These are phyloP conservation scores for Chrysoporthe puriensis DNA, from an alignment of 2,329 filamentous ascomycete species.

Conservation along the genomic window DNA sequence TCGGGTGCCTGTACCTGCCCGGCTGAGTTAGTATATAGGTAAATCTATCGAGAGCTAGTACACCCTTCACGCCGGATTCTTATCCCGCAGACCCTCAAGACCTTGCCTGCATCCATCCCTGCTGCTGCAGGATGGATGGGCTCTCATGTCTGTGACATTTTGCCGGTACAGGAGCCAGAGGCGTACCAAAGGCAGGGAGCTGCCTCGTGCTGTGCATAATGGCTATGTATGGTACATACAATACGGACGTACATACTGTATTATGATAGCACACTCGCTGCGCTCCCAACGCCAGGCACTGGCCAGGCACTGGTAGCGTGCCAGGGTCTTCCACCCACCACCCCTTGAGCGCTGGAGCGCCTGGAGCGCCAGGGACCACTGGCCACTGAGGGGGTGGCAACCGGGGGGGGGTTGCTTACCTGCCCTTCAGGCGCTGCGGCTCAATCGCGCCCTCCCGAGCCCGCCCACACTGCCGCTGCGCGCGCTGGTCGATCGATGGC, in stretches of 20 bases:
- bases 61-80: too few relatives aligned
- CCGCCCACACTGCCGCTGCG: not conserved
- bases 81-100: not conserved
- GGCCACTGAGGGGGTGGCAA: not conserved
- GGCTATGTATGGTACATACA: too few relatives aligned
- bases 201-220: too few relatives aligned
- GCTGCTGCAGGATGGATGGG: too few relatives aligned
- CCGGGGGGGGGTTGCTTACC: constrained; percentile 6
- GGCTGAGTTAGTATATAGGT: not conserved
- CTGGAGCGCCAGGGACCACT: not conserved
- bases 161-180: too few relatives aligned
- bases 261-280: not conserved
- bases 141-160: too few relatives aligned
- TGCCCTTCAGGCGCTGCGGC: not conserved
- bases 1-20: not conserved
- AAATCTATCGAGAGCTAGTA: not conserved
- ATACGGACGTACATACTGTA: not conserved
- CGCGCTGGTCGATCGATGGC: too few relatives aligned
- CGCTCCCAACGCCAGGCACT: not conserved
- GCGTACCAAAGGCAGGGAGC: too few relatives aligned
- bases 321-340: not conserved
- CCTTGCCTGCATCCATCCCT: not conserved
- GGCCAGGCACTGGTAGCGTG: too few relatives aligned
- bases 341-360: too few relatives aligned
- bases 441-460: not conserved